Base-by-base conservation (phyloP, 352 stramenopile species). In the Phytopythium litorale region DNA sequence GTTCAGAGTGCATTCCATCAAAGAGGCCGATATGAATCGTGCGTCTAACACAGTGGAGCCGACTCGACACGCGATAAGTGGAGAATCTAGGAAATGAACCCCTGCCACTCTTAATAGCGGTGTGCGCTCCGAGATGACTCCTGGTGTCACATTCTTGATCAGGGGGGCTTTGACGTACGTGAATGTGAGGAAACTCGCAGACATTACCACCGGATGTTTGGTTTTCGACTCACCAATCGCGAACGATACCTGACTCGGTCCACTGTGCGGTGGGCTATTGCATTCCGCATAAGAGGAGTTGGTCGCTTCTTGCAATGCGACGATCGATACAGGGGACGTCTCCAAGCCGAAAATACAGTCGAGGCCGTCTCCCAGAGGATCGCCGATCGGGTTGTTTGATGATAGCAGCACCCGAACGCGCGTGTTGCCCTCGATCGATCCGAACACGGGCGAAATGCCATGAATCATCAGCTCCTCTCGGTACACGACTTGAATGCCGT, bases 391-490 rank as follows among this genome's bases (percentile, higher is more conserved):
- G 25, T 32, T 52, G 19, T 21, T 25, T 9, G 32, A 57, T 25
- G 51, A 56, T 30, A 54, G 21, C 62, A 56, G 48, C 0, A 89
- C 62, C 19, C 45, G 58, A 12, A 89, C 64, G 7, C 60, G 62
- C 0, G 78, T 84, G 15, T 72, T 73, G 3, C 81, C 81, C 57
- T 73, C 55, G 12, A 84, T 46, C 2, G 72, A 67, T 6, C 81
- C 81, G 57, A 87, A 78, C 0, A 38, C 35, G 1, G 81, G 81
- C 12, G 45, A 28, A 23, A 91, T 71, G 12, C 33, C 16, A n/a
- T 76, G 60, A 0, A 88, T 58, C 3, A 62, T 38, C 42, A 84
- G 65, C 0, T 60, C 42, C 4, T 87, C 81, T 43, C 62, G 67
- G 33, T 87, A 87, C 25, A 76, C 9, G 32, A 91, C 33, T 11